These are phyloP conservation scores for Quercus berberidifolia DNA, from an alignment of 306 rosid species.

Conservation along the genomic window DNA sequence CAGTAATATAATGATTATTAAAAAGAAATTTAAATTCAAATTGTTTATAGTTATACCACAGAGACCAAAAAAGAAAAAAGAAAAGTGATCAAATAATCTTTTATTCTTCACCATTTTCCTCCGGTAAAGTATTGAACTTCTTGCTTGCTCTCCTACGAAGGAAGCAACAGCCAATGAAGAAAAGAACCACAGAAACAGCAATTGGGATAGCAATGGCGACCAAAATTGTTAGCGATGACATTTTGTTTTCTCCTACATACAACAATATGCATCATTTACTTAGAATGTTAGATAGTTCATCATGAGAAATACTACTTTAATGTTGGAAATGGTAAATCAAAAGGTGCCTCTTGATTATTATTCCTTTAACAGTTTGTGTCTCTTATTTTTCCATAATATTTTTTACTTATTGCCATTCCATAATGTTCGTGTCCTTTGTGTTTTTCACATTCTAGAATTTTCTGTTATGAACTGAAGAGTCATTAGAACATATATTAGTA, in stretches of 20 bases:
- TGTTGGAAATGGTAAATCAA: too few species aligned
- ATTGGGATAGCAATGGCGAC: conserved; percentile 35
- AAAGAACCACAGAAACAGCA: conserved; percentile 19
- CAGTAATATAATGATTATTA: neutral
- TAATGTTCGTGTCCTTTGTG: too few species aligned
- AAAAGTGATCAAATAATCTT: neutral
- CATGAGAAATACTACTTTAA: too few species aligned
- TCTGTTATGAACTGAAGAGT: too few species aligned
- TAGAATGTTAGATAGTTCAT: too few species aligned
- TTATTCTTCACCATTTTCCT: conserved; percentile 25
- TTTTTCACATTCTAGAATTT: too few species aligned
- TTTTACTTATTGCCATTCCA: too few species aligned
- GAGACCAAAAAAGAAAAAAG: conserved; percentile 2
- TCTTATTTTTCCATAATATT: too few species aligned
- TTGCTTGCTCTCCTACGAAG: conserved; percentile 33
- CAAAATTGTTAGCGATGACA: conserved; percentile 3
- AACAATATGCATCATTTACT: neutral
- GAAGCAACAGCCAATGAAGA: conserved; percentile 23
- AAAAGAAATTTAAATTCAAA: neutral
- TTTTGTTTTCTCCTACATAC: conserved; percentile 28
- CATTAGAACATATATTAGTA: too few species aligned
- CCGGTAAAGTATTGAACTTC: conserved; percentile 6
- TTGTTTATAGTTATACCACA: too few species aligned
- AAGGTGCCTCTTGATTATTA: too few species aligned
- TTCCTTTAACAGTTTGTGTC: too few species aligned